phyloP scores from a whole-genome alignment of 176 grass and related monocot species.

The Metroxylon sagu region DNA sequence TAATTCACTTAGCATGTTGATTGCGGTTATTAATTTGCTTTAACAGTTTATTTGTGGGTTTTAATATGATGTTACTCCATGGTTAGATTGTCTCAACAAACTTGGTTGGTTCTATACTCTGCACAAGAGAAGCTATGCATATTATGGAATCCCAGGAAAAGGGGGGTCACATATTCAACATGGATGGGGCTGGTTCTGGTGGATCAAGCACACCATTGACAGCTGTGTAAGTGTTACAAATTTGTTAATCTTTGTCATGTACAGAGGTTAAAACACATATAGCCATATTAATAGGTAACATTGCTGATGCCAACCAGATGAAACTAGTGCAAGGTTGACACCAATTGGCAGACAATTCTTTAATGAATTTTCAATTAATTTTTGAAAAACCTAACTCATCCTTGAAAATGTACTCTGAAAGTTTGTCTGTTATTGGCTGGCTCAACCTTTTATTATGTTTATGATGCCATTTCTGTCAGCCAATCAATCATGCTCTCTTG shows the following conservation, averaged over 20 bases:
- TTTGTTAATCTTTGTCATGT: not conserved
- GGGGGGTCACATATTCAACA: conserved; percentile 89
- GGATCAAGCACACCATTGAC: conserved; percentile 98
- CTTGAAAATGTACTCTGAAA: no score
- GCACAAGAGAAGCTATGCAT: conserved; percentile 94
- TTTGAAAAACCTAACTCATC: no score
- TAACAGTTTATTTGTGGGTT: not conserved
- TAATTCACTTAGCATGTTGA: no score
- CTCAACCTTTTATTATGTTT: no score
- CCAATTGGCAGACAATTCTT: no score
- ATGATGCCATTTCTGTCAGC: no score
- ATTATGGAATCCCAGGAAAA: conserved; percentile 74
- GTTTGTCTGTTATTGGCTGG: no score
- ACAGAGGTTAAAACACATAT: not conserved
- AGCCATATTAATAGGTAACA: no score
- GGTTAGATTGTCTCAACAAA: conserved; percentile 93
- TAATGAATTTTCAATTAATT: no score
- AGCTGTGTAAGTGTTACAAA: conserved; percentile 64
- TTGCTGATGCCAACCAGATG: no score
- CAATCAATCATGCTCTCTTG: not conserved
- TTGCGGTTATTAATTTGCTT: not conserved
- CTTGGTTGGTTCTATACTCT: conserved; percentile 81
- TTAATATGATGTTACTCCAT: not conserved
- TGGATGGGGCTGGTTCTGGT: conserved; percentile 95
- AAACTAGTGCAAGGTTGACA: no score